Base-by-base conservation (phyloP, 495 filamentous ascomycete genomes). In the Penicillium parvum region DNA sequence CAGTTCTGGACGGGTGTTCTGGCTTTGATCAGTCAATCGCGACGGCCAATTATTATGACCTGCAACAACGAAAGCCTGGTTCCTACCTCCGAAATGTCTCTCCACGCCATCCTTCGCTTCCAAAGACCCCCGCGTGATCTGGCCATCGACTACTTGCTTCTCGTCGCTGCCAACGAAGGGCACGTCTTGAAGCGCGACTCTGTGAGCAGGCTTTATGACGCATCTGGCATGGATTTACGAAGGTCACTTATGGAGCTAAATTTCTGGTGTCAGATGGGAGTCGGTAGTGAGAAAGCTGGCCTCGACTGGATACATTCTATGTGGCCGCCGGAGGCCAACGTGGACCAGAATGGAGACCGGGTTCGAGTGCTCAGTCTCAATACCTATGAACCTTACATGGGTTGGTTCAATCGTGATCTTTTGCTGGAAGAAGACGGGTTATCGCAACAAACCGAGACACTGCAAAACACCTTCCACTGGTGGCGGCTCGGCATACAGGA, bases 251-350 rank as follows among this genome's bases (percentile, higher is more conserved):
- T 77, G 45, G 88, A 99, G 36, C 72, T 99, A 8, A 81, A 95
- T 49, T 95, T 92, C 61, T 96, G 89, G 89, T 97, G 94, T 54
- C 92, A 96, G 64, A 89, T 97, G 64, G 90, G 80, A 1, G 79
- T 97, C 18, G 94, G 94, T n/a, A 91, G 94, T 53, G 73, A 79
- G 10, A 86, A 86, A 57, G 84, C 86, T 1, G 90, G 91, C 2
- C 73, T 95, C 17, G 88, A 92, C 38, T 99, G 94, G 94, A 84
- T 92, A 43, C 49, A 86, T 78, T 63, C 82, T 74, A 38, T 74
- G 27, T 90, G 81, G 79, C 85, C 88, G 11, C 77, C 68, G 16
- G 83, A 84, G 0, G 57, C 67, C 3, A 86, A 90, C 55, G 52
- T 84, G 3, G 83, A 90, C 50, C 66, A 74, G 12, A 57, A 83